phyloP scores from a whole-genome alignment of 768 basidiomycete genomes.

The Hygrophoropsis aurantiaca region DNA sequence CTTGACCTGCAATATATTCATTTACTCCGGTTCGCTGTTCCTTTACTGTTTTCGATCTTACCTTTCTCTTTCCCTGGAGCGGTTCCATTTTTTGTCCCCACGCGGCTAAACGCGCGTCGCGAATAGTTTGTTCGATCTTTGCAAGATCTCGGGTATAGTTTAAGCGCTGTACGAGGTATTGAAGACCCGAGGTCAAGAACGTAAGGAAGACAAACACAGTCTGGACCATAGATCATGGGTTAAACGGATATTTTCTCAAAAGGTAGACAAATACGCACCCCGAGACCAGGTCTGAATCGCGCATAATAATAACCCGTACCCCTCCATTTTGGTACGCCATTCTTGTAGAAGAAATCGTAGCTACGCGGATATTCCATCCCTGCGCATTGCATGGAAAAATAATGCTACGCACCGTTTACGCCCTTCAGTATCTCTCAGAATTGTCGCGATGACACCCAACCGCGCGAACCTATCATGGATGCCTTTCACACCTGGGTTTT shows the following conservation, averaged over 20 bases:
- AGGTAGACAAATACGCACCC: conserved; percentile 46
- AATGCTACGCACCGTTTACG: conserved; percentile 64
- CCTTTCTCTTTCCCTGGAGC: conserved; percentile 66
- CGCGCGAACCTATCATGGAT: conserved; percentile 91
- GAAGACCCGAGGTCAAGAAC: conserved; percentile 74
- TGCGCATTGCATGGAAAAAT: neutral
- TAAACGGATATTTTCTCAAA: neutral
- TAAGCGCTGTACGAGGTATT: conserved; percentile 76
- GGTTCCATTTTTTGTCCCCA: conserved; percentile 82
- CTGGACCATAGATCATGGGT: conserved; percentile 36
- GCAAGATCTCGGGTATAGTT: conserved; percentile 74
- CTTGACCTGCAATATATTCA: conserved; percentile 51
- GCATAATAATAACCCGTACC: conserved; percentile 97
- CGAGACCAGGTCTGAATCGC: conserved; percentile 91
- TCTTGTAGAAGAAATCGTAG: conserved; percentile 95
- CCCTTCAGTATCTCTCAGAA: conserved; percentile 73
- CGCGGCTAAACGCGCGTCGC: conserved; percentile 67
- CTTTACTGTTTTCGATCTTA: conserved; percentile 24
- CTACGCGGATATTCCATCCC: conserved; percentile 35
- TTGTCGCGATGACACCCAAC: conserved; percentile 80
- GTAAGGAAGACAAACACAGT: conserved; percentile 76
- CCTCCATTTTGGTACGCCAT: conserved; percentile 95
- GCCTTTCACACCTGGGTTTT: conserved; percentile 83
- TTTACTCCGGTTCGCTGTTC: neutral
- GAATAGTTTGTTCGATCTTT: conserved; percentile 61